phyloP scores from a whole-genome alignment of 768 basidiomycete genomes.

The Phanerodontia chrysosporium region DNA sequence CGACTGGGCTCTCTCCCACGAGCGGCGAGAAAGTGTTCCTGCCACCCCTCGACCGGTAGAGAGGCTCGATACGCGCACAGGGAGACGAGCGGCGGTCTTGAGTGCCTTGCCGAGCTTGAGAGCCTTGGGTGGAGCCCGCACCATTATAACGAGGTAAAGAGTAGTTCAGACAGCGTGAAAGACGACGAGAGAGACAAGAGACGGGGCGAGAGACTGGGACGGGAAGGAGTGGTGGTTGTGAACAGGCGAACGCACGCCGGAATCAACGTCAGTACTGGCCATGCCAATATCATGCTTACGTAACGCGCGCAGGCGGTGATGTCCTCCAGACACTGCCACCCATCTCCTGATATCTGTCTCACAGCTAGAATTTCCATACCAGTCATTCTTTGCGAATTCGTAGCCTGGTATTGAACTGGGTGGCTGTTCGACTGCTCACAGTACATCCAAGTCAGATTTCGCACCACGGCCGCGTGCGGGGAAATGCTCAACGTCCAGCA shows the following conservation, averaged over 20 bases:
- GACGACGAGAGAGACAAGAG: background rate
- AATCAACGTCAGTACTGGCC: background rate
- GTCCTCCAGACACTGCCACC: background rate
- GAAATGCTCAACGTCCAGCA: background rate
- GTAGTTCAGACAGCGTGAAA: background rate
- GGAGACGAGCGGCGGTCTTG: conserved; percentile 54
- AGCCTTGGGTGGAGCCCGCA: conserved; percentile 33
- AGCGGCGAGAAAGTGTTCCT: conserved; percentile 37
- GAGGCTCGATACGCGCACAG: conserved; percentile 41
- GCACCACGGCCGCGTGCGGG: background rate
- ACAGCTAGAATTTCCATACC: no score
- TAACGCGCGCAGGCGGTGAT: background rate
- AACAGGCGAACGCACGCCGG: background rate
- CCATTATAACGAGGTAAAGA: conserved; percentile 17
- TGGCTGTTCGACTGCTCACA: no score
- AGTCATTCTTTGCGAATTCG: no score
- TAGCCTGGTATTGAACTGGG: no score
- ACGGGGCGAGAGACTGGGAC: no score
- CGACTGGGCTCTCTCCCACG: conserved; percentile 63
- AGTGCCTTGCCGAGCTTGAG: conserved; percentile 57
- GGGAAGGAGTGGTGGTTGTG: background rate
- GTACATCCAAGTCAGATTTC: no score
- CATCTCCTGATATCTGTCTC: background rate
- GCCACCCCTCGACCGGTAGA: background rate
- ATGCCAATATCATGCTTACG: background rate